phyloP scores from a whole-genome alignment of 1,284 basidiomycete species.

The Austroboletus niveus region DNA sequence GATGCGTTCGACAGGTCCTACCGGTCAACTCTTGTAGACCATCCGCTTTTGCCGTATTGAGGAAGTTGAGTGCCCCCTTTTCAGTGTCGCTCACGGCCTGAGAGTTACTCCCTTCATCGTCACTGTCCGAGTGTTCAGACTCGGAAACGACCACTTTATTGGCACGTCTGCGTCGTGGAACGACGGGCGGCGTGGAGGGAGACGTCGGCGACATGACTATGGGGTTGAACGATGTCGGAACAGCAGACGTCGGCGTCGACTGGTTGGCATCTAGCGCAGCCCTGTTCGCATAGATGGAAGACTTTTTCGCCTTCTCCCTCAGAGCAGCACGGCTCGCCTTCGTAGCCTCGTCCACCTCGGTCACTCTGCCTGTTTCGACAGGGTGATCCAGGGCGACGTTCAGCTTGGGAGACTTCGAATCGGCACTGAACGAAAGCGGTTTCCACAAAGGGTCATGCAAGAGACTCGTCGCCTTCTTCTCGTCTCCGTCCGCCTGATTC shows the following conservation, averaged over 20 bases:
- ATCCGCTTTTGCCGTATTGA: conserved; percentile 75
- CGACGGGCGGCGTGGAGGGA: conserved; percentile 41
- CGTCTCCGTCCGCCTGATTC: conserved; percentile 56
- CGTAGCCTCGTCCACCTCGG: conserved; percentile 65
- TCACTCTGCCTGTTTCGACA: conserved; percentile 56
- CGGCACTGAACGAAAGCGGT: conserved; percentile 26
- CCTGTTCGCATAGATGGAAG: conserved; percentile 72
- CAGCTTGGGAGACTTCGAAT: conserved; percentile 17
- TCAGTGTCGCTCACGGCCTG: conserved; percentile 23
- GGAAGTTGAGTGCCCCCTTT: conserved; percentile 74
- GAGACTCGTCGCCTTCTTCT: conserved; percentile 54
- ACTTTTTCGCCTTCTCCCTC: conserved; percentile 73
- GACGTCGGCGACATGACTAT: conserved; percentile 40
- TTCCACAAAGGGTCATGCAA: conserved; percentile 59
- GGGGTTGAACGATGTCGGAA: conserved; percentile 21
- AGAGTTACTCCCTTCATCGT: conserved; percentile 32
- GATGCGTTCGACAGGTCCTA: conserved; percentile 35
- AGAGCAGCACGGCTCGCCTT: conserved; percentile 60
- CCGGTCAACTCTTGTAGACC: conserved; percentile 89
- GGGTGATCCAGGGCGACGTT: conserved; percentile 28
- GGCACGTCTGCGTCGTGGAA: conserved; percentile 46
- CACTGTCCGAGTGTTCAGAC: conserved; percentile 52
- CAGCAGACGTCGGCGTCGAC: conserved; percentile 16
- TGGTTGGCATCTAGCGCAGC: conserved; percentile 44
- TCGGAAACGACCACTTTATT: conserved; percentile 67